Evolutionary conservation across 2,329 filamentous ascomycete genomes (phyloP), one percentile per base, ranked within the genome.

Genomic region (Pseudocercospora fuligena): DNA sequence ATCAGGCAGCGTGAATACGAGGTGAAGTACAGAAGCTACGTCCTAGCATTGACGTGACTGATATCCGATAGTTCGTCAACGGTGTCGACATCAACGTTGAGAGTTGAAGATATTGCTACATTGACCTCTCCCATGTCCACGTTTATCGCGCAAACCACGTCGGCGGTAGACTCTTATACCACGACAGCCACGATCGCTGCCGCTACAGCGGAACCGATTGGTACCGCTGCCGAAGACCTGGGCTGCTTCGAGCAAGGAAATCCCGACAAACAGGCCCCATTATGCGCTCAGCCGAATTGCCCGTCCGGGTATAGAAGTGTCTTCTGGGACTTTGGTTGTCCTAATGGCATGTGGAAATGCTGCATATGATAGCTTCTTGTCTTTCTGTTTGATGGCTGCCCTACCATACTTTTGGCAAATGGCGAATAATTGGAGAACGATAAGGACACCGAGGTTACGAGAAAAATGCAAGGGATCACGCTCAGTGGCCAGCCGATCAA

Each of bases 251-350:
- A 56, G 51, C 27, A 56, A 31, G 51, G 51, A 25, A 56, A 33
- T 56, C 51, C 51, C 16, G 51, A 56, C 25, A 56, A 31, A 8
- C 23, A 56, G 25, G 27, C 14, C 12, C 51, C 27, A 16, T 31
- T 31, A 56, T 56, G 51, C 27, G 51, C 51, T 31, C 51, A 56
- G 51, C 51, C 51, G 23, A 31, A 5, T 29, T 56, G 51, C 27
- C 27, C 51, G 16, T 31, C 14, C 25, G 27, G 27, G 23, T 56
- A 56, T 27, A 56, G 27, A 19, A 56, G 51, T 27, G 27, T 56
- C 12, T 54, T 54, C 23, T 54, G 21, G 49, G 49, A 54, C 14
- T 29, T 54, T 54, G 49, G 49, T 25, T 54, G 49, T 27, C 49
- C 49, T 53, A 12, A 53, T 53, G 49, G 25, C 14, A 23, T 16